Evolutionary conservation across 1,139 yeast genomes (phyloP).

Genomic region (Kodamaea alishanica): DNA sequence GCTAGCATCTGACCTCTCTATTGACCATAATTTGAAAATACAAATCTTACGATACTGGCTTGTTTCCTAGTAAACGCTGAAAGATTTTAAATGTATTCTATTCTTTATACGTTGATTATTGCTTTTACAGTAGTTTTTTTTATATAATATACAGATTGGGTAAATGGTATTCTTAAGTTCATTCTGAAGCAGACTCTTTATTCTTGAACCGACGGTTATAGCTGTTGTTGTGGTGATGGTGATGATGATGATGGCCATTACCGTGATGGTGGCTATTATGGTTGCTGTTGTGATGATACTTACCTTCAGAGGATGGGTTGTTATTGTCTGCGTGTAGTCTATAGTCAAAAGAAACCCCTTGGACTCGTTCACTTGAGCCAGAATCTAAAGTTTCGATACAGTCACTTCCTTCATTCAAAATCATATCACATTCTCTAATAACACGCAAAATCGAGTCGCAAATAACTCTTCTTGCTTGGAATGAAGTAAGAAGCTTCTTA

Average conservation of each 20-base stretch:
- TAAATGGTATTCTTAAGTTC: too few species aligned
- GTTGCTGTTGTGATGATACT: constrained; percentile 7
- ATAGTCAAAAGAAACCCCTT: constrained; percentile 46
- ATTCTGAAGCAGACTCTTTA: constrained; percentile 1
- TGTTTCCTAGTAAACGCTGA: too few species aligned
- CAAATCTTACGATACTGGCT: too few species aligned
- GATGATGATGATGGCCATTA: constrained; percentile 9
- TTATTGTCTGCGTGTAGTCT: constrained; percentile 42
- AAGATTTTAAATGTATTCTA: too few species aligned
- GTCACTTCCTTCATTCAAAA: constrained; percentile 31
- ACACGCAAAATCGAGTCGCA: constrained; percentile 47
- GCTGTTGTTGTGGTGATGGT: constrained; percentile 5
- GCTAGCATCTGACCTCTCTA: too few species aligned
- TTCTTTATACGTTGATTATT: too few species aligned
- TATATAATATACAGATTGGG: too few species aligned
- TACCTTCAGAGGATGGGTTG: constrained; percentile 11
- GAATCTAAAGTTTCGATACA: constrained; percentile 29
- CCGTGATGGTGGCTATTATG: constrained; percentile 9
- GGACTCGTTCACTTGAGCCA: constrained; percentile 40
- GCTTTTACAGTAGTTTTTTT: too few species aligned
- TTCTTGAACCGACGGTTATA: constrained; percentile 11
- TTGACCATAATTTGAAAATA: too few species aligned
- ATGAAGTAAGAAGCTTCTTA: constrained; percentile 36
- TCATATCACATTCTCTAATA: constrained; percentile 47
- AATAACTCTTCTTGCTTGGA: constrained; percentile 47